These are phyloP conservation scores for Cladochytrium replicatum DNA, from an alignment of 192 early-diverging fungal species.

Conservation along the genomic window DNA sequence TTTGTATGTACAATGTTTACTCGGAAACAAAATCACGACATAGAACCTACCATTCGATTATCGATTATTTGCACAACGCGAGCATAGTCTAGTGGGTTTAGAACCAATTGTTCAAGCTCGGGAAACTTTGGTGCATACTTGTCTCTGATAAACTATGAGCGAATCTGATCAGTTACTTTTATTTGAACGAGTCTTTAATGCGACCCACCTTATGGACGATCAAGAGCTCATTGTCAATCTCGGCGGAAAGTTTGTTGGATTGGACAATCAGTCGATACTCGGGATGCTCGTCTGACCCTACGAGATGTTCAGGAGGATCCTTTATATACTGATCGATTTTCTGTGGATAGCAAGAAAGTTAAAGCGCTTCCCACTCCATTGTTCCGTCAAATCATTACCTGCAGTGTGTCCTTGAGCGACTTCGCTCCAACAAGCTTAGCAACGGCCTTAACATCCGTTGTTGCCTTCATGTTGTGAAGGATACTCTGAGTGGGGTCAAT, in stretches of 20 bases:
- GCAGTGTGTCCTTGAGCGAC: slow-evolving; percentile 49
- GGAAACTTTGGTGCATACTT: slow-evolving; percentile 83
- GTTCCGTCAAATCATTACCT: too few species aligned
- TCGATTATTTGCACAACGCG: slow-evolving; percentile 71
- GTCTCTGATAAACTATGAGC: slow-evolving; percentile 69
- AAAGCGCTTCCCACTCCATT: slow-evolving; percentile 6
- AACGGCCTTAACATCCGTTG: slow-evolving; percentile 46
- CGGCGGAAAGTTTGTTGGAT: slow-evolving; percentile 74
- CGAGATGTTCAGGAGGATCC: slow-evolving; percentile 26
- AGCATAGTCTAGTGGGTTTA: slow-evolving; percentile 80
- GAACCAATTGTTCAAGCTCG: slow-evolving; percentile 84
- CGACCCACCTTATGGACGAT: slow-evolving; percentile 74
- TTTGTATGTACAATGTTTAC: too few species aligned
- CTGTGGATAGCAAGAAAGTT: slow-evolving; percentile 6
- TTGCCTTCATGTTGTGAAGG: slow-evolving; percentile 10
- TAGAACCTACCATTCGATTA: slow-evolving; percentile 35
- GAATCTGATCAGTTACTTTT: neutral
- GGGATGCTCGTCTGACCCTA: slow-evolving; percentile 65
- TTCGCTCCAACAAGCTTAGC: slow-evolving; percentile 52
- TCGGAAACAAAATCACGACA: slow-evolving; percentile 1
- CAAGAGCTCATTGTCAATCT: slow-evolving; percentile 82
- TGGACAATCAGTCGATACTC: slow-evolving; percentile 80
- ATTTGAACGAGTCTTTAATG: neutral
- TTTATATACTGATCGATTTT: slow-evolving; percentile 43
- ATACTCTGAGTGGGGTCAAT: slow-evolving; percentile 28